phyloP scores from a whole-genome alignment of 2,329 filamentous ascomycete genomes.

The Aspergillus melleus region DNA sequence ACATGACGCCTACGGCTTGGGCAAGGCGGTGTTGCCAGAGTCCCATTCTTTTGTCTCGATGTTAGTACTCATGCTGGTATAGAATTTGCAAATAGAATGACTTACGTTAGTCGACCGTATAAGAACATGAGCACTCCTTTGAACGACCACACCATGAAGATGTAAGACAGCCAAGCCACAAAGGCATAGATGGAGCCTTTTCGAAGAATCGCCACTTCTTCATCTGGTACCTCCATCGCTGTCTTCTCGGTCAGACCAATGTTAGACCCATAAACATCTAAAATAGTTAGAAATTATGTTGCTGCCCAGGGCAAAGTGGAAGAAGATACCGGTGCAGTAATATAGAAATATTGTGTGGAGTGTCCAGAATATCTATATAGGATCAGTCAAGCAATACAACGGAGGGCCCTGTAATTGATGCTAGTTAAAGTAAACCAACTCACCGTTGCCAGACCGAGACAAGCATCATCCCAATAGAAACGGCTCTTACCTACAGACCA shows the following conservation, averaged over 20 bases:
- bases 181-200: slow-evolving; percentile 16
- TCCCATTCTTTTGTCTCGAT: slow-evolving; percentile 10
- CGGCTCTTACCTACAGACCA: slow-evolving; percentile 12
- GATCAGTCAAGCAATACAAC: not conserved
- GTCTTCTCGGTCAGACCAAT: slow-evolving; percentile 13
- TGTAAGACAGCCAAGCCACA: slow-evolving; percentile 20
- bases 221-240: slow-evolving; percentile 14
- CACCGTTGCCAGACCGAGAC: slow-evolving; percentile 12
- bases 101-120: slow-evolving; percentile 20
- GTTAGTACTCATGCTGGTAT: not conserved
- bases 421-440: not conserved
- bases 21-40: slow-evolving; percentile 19
- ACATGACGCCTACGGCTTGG: slow-evolving; percentile 2
- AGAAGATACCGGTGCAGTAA: slow-evolving; percentile 13
- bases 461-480: slow-evolving; percentile 20
- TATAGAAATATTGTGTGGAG: slow-evolving; percentile 17
- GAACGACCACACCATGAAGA: slow-evolving; percentile 20
- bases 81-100: not conserved
- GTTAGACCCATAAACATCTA: slow-evolving; percentile 15
- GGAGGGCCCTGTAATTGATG: not conserved
- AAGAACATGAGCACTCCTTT: slow-evolving; percentile 19
- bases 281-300: not conserved
- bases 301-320: not conserved
- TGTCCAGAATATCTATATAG: slow-evolving; percentile 17
- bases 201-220: not conserved